Conservation (phyloP, 495 filamentous ascomycete genomes). For the Filosporella fistucella region DNA sequence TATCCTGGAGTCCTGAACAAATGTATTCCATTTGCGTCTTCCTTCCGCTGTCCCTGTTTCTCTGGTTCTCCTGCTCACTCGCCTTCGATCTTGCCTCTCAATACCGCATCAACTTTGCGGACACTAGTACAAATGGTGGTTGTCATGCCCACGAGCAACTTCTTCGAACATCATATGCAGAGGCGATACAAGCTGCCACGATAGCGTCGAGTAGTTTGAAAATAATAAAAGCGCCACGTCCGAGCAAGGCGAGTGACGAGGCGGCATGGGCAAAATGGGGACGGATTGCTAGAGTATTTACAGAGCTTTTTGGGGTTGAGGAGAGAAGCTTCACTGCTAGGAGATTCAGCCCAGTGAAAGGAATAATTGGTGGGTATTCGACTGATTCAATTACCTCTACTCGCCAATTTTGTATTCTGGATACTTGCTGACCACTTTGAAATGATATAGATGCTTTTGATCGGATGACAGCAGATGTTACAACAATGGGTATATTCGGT, state of each 20-base stretch:
- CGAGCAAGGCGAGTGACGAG: not conserved
- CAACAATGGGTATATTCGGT: not conserved
- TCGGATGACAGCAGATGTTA: not conserved
- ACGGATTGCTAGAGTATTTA: not conserved
- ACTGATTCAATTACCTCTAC: no score
- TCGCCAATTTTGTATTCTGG: not conserved
- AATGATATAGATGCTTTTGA: not conserved
- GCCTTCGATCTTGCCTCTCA: not conserved
- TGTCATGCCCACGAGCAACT: not conserved
- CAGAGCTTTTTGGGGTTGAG: not conserved
- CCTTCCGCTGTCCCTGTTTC: no score
- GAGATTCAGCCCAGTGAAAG: not conserved
- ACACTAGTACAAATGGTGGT: not conserved
- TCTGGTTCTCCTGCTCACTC: no score
- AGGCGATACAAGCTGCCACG: not conserved
- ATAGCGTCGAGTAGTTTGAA: not conserved
- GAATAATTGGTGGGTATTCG: not conserved
- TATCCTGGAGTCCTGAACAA: no score
- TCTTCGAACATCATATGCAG: not conserved
- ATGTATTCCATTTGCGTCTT: no score
- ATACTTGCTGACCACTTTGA: not conserved
- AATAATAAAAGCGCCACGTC: not conserved
- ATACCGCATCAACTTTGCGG: not conserved
- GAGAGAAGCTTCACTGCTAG: not conserved
- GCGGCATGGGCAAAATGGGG: not conserved